Base-by-base conservation (phyloP, 345 rosid genomes). In the Moricandia arvensis region DNA sequence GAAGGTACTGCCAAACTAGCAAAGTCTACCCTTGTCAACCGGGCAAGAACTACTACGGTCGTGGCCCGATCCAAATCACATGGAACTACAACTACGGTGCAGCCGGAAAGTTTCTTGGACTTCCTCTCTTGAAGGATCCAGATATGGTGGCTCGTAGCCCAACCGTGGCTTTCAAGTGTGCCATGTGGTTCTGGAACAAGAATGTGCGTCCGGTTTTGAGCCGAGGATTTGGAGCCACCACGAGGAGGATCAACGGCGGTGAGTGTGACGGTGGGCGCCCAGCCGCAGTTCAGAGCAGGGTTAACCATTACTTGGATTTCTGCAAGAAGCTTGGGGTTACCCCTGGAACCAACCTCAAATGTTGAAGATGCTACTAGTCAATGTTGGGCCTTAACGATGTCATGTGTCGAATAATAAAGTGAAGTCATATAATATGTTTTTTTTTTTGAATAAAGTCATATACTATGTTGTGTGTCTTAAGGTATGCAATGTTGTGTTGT, bases 21-120 rank as follows among this genome's bases (percentile, higher is more conserved):
- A 57, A 45, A 27, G 24, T 27, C 6, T 74, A 59, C 77, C 87
- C 33, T 7, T 80, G 79, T 75, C 55, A 37, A 59, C 80, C 86
- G 0, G 83, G 80, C 11, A 81, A 83, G 66, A 35, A 41, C 29
- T 84, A 87, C 83, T 84, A 79, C 4, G 88, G 91, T 4, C 89
- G 88, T 0, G 89, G 91, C 51, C 91, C 88, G 12, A 38, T 87
- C 29, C 88, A 86, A 66, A 75, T 86, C 43, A 70, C 87, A 21
- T 83, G 88, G 83, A 87, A 87, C 74, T 80, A 83, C 67, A 86
- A 87, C 75, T 87, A 87, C 35, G 88, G 91, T 4, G 73, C 83
- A 3, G 87, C 86, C 1, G 91, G 89, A 13, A 21, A 68, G 6
- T 76, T 59, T 70, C 67, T 87, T 4, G 72, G 66, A 21, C 80